Conservation (phyloP, 768 basidiomycete species). For the Tylopilus rubrobrunneus region DNA sequence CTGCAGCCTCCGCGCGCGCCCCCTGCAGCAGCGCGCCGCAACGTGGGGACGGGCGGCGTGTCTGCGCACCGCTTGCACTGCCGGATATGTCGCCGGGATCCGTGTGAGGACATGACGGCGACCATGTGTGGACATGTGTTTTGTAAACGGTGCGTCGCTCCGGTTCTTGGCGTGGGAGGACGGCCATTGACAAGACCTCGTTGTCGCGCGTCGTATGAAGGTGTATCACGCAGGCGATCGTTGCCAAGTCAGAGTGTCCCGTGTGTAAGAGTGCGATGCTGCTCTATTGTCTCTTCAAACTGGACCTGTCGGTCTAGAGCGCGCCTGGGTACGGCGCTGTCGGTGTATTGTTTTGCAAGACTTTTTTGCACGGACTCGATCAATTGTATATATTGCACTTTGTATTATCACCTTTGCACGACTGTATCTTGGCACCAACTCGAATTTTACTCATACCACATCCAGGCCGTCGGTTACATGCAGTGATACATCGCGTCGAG, state of each 20-base stretch:
- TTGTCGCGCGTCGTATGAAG: constrained; percentile 24
- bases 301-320: constrained; percentile 37
- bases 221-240: constrained; percentile 50
- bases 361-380: neutral
- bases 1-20: neutral
- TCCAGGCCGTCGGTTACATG: too few species aligned
- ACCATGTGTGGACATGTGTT: constrained; percentile 65
- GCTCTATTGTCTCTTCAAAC: constrained; percentile 51
- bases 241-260: constrained; percentile 46
- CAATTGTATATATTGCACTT: too few species aligned
- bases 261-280: constrained; percentile 48
- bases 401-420: neutral
- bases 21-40: neutral
- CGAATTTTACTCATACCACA: neutral
- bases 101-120: constrained; percentile 50
- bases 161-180: neutral
- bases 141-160: constrained; percentile 45
- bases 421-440: neutral
- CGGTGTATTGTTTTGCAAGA: neutral
- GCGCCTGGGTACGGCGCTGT: neutral
- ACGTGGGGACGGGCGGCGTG: neutral
- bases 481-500: neutral
- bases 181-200: neutral
- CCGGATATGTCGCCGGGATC: constrained; percentile 45
- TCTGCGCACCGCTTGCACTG: constrained; percentile 38